Evolutionary conservation across 2,329 filamentous ascomycete species (phyloP).

Genomic region (Alternaria hordeiaustralica): DNA sequence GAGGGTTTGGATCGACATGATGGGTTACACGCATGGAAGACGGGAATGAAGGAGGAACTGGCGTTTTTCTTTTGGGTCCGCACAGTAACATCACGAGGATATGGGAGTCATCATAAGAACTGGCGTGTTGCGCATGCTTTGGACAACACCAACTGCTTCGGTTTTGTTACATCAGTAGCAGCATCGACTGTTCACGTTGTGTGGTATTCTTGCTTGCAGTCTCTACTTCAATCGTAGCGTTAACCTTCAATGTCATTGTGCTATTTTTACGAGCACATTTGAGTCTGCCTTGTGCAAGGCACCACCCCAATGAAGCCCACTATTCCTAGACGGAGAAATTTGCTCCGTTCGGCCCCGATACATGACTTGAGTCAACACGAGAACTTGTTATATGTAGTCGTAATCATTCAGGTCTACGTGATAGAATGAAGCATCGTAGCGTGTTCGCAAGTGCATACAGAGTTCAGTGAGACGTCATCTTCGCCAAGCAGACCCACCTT

Average conservation of each 20-base stretch:
- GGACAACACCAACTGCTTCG: slow-evolving; percentile 16
- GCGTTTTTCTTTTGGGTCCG: slow-evolving; percentile 2
- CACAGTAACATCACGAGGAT: slow-evolving; percentile 33
- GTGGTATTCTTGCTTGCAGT: not conserved
- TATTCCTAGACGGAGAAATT: not conserved
- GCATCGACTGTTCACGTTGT: not conserved
- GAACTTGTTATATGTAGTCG: not conserved
- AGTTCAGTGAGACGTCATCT: slow-evolving; percentile 26
- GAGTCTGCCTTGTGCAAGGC: slow-evolving; percentile 25
- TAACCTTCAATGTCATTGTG: slow-evolving; percentile 8
- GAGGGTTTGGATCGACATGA: slow-evolving; percentile 6
- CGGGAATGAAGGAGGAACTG: not conserved
- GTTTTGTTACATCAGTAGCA: slow-evolving; percentile 20
- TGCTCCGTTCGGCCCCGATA: not conserved
- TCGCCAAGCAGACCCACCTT: slow-evolving; percentile 15
- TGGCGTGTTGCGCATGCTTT: not conserved
- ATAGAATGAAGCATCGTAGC: slow-evolving; percentile 4
- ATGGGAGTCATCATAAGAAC: not conserved
- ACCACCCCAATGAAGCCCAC: slow-evolving; percentile 2
- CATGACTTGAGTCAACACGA: not conserved
- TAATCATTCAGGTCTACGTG: slow-evolving; percentile 6
- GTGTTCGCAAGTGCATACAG: slow-evolving; percentile 9
- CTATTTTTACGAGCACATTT: slow-evolving; percentile 16
- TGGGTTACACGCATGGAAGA: slow-evolving; percentile 20
- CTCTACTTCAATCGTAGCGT: slow-evolving; percentile 1